Conservation (phyloP, 257 asterid species). For the Rhazya stricta region DNA sequence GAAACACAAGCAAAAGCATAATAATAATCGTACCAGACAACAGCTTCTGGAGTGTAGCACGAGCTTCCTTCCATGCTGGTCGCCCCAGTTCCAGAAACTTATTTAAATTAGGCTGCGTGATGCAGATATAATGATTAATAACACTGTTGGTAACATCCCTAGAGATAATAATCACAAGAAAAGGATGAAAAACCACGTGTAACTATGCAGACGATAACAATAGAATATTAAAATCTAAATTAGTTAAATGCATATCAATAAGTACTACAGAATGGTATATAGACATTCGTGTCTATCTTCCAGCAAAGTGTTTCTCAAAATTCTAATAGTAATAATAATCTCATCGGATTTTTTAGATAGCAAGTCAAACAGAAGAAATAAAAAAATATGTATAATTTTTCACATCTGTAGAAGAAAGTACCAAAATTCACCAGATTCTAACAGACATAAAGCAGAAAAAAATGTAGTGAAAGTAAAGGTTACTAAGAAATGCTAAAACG, state of each 20-base stretch:
- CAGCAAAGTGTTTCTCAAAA: too few relatives aligned
- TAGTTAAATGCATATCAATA: not conserved
- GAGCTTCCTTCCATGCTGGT: slow-evolving; percentile 98
- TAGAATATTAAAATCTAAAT: not conserved
- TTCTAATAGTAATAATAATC: not conserved
- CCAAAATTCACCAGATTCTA: not conserved
- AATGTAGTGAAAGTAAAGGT: not conserved
- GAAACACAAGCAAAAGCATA: not conserved
- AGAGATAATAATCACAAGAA: not conserved
- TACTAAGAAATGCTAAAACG: not conserved
- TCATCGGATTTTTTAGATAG: not conserved
- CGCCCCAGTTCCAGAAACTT: slow-evolving; percentile 78
- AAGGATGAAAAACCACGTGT: not conserved
- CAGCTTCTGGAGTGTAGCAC: slow-evolving; percentile 72
- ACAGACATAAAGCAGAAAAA: not conserved
- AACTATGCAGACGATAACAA: not conserved
- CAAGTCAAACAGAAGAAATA: not conserved
- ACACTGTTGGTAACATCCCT: not conserved
- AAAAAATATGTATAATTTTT: not conserved
- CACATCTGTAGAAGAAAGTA: not conserved
- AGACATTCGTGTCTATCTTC: too few relatives aligned
- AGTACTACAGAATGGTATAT: too few relatives aligned
- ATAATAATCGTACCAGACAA: slow-evolving; percentile 52
- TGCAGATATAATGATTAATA: not conserved
- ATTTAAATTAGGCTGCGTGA: slow-evolving; percentile 65